Base-by-base conservation (phyloP, 192 early-diverging fungal genomes). In the Coemansia sp. region DNA sequence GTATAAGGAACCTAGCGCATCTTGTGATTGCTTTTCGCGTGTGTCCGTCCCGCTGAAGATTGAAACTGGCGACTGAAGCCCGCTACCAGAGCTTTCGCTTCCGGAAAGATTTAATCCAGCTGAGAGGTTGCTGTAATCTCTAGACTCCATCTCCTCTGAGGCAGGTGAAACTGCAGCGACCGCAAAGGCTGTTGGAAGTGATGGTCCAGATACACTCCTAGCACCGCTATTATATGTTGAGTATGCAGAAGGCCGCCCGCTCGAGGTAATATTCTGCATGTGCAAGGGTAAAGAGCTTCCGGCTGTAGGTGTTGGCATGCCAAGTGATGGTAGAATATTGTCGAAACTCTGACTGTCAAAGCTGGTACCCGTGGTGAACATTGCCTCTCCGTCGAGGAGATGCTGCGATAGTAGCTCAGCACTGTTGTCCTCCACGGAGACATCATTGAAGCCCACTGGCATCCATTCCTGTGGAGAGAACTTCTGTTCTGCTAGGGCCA, bases 341-440 rank as follows among this genome's bases (percentile, higher is more conserved):
- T 30, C 61, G 24, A 57, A 17, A 4, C 42, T 42, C 2, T 42
- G 57, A n/a, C 10, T 22, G 6, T 23, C 54, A n/a, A 67, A 39
- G 10, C 59, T 60, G 24, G 63, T 17, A 14, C 54, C 72, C 7
- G 65, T 23, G 36, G 57, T 33, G n/a, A 69, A 69, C 62, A 67
- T 59, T 20, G 68, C 32, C 71, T 79, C 76, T 31, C 60, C 64
- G 60, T 65, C 70, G 42, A 74, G 56, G 30, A 80, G 59, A 30
- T 64, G 55, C 29, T 71, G 63, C 0, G 72, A 21, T 11, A 71
- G 30, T 10, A 30, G 61, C 6, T 58, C 68, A 2, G 60, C 27
- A 23, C 22, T 25, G 21, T 30, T 54, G 10, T 33, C 42, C 0
- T 51, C 67, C 55, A 59, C 27, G 20, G 58, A 46, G 5, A 22